Evolutionary conservation across 441 rosid species (phyloP).

Genomic region (Geranium incanum): DNA sequence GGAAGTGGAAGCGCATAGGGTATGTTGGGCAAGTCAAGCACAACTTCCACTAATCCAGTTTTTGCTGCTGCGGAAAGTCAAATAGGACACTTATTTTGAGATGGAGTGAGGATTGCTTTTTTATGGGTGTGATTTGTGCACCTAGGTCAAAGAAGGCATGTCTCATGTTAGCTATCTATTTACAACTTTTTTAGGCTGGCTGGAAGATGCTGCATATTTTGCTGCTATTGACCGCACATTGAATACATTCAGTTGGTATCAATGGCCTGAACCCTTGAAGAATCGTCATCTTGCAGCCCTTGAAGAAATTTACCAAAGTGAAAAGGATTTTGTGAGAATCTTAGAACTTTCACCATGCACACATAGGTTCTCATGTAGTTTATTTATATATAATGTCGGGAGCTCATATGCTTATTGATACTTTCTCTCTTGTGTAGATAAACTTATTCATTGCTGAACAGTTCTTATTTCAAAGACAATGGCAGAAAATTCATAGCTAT

Average conservation of each 20-base stretch:
- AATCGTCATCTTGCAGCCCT: conserved; percentile 77
- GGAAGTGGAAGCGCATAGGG: background rate
- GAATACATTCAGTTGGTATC: conserved; percentile 64
- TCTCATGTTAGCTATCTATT: conserved; percentile 9
- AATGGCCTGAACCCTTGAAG: conserved; percentile 81
- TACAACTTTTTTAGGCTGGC: conserved; percentile 61
- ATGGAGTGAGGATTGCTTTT: background rate
- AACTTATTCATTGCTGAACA: conserved; percentile 82
- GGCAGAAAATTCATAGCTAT: conserved; percentile 75
- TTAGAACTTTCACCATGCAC: conserved; percentile 16
- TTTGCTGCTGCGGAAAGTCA: background rate
- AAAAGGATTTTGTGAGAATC: conserved; percentile 71
- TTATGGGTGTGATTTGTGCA: background rate
- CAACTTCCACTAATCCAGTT: background rate
- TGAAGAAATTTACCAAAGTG: conserved; percentile 66
- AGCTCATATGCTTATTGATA: conserved; percentile 16
- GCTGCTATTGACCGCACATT: conserved; percentile 70
- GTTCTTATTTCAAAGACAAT: conserved; percentile 90
- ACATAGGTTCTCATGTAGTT: conserved; percentile 9
- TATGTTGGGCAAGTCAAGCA: background rate
- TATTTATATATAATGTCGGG: conserved; percentile 12
- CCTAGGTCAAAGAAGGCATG: background rate
- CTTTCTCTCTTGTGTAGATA: conserved; percentile 47
- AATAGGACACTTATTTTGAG: background rate
- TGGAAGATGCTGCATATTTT: conserved; percentile 92